These are phyloP conservation scores for Eucalyptus sp. DNA, from an alignment of 345 rosid species.

Conservation along the genomic window DNA sequence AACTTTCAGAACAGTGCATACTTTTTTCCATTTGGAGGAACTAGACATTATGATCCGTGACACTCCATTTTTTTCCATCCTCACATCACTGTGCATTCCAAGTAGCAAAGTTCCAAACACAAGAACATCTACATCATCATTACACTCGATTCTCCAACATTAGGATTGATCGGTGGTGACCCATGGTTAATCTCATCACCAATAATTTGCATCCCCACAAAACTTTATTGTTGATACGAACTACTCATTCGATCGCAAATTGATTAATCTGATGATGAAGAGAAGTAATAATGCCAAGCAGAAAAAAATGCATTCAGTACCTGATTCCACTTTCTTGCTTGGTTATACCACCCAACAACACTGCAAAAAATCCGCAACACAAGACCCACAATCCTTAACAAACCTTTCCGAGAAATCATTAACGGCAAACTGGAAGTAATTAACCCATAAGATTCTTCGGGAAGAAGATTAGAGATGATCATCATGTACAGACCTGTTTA, in stretches of 20 bases:
- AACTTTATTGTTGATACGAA: not conserved
- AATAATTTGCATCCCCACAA: not conserved
- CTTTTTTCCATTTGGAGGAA: not conserved
- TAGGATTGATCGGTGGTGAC: not conserved
- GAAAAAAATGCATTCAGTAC: conserved; percentile 10
- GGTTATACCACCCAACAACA: conserved; percentile 66
- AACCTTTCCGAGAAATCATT: not conserved
- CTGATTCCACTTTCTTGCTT: conserved; percentile 97
- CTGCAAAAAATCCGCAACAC: conserved; percentile 17
- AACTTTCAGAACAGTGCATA: not conserved
- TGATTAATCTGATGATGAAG: not conserved
- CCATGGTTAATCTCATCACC: not conserved
- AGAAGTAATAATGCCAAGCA: not conserved
- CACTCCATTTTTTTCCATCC: not conserved
- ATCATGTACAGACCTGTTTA: conserved; percentile 42
- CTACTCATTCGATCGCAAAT: not conserved
- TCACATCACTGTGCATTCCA: not conserved
- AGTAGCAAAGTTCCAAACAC: not conserved
- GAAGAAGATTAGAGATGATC: not conserved
- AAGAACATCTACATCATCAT: not conserved
- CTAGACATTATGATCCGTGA: not conserved
- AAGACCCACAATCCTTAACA: not conserved
- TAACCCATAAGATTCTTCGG: not conserved
- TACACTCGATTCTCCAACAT: not conserved
- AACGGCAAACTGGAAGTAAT: not conserved